Evolutionary conservation across 805 yeast genomes (phyloP), one percentile per base, ranked within the genome.

Genomic region (Wickerhamomyces rabaulensis): DNA sequence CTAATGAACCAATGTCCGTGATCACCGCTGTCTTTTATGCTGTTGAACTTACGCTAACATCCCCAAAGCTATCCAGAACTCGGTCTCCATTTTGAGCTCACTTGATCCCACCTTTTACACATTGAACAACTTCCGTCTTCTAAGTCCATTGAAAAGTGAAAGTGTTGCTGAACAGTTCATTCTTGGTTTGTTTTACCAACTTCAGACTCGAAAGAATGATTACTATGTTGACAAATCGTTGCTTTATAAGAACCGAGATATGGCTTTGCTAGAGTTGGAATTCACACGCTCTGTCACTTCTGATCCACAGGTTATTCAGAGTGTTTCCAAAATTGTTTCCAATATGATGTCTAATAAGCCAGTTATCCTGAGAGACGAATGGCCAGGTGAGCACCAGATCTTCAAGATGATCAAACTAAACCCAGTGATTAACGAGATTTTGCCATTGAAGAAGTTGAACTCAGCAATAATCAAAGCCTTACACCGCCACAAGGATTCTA

Each of bases 141-240:
- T 36, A 12, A 19, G 22, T 6, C 22, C 15, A 3, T 36, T 12
- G 23, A 36, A 36, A 12, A 2, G 3, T 4, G 9, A 36, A 20
- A n/a, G 7, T 20, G 25, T 6, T 16, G 17, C 19, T 5, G 17
- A 40, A 6, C 26, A 39, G n/a, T 20, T 42, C n/a, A 16, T 42
- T 16, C 17, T 39, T 7, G 38, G 40, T 3, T 39, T 47, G 8
- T 20, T 48, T 3, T 39, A 40, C 29, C 39, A 38, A 27, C 21
- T 9, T 22, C 4, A 25, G 12, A 38, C 35, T 3, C 41, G 17
- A 9, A 35, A 9, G 17, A 22, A 36, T 13, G 47, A 48, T 29
- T 33, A 42, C 29, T 48, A 39, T 40, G 40, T 45, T 19, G 51
- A 48, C 20, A 48, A 48, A 20, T 38, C 51, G 3, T n/a, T 40